phyloP scores from a whole-genome alignment of 257 asterid genomes.

The Solanum ossicruentum region DNA sequence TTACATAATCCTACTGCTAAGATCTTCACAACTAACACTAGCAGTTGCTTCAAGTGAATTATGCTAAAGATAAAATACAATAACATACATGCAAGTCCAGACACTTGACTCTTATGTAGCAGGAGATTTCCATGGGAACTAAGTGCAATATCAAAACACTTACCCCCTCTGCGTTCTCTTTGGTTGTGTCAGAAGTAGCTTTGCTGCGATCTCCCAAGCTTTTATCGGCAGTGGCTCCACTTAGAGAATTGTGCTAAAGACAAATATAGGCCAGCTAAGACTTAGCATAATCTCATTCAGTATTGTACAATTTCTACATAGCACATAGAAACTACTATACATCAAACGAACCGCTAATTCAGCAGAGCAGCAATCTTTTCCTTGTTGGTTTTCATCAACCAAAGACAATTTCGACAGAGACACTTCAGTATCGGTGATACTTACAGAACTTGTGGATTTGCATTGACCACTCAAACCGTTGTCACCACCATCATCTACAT shows the following conservation, averaged over 20 bases:
- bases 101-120: neutral
- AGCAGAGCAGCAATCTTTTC: slow-evolving; percentile 8
- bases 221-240: slow-evolving; percentile 1
- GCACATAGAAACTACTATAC: neutral
- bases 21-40: neutral
- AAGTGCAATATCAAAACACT: neutral
- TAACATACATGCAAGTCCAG: neutral
- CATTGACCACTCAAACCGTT: neutral
- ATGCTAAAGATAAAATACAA: neutral
- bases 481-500: neutral
- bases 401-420: slow-evolving; percentile 2
- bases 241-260: slow-evolving; percentile 7
- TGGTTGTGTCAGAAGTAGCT: neutral
- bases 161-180: slow-evolving; percentile 6
- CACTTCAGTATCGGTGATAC: slow-evolving; percentile 1
- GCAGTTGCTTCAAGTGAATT: neutral
- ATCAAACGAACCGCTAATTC: slow-evolving; percentile 11
- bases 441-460: neutral
- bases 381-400: slow-evolving; percentile 4
- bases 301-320: neutral
- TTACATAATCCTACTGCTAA: neutral
- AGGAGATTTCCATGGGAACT: neutral
- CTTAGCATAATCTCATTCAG: neutral
- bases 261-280: neutral
- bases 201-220: slow-evolving; percentile 4